Conservation (phyloP, 1,284 basidiomycete species). For the Ganoderma multipileum region DNA sequence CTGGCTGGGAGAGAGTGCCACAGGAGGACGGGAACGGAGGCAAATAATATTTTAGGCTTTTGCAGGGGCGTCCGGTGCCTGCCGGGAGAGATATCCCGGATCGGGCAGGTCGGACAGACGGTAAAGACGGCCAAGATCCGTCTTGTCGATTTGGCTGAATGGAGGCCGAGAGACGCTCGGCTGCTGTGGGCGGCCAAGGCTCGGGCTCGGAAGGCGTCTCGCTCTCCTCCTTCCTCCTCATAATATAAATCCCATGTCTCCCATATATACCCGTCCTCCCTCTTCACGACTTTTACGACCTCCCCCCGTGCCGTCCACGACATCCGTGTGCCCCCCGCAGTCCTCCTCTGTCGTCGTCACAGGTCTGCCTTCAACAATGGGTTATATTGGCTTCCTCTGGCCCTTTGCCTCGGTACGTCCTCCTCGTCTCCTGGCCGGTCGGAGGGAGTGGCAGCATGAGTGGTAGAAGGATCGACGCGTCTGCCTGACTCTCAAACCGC, state of each 20-base stretch:
- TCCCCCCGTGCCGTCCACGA: constrained; percentile 17
- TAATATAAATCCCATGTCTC: constrained; percentile 25
- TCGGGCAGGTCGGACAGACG: constrained; percentile 8
- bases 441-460: neutral
- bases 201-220: constrained; percentile 12
- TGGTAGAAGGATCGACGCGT: neutral
- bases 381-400: constrained; percentile 29
- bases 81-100: constrained; percentile 24
- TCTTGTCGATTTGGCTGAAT: constrained; percentile 26
- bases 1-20: neutral
- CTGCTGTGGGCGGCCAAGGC: constrained; percentile 17
- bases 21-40: neutral
- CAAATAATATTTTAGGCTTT: constrained; percentile 23
- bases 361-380: constrained; percentile 27
- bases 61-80: constrained; percentile 13
- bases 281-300: constrained; percentile 8
- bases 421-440: neutral
- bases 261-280: constrained; percentile 22
- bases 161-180: constrained; percentile 14
- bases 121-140: constrained; percentile 28
- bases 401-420: constrained; percentile 19
- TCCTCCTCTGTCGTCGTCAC: constrained; percentile 10
- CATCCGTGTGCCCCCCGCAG: constrained; percentile 18
- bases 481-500: neutral
- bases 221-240: constrained; percentile 17